phyloP scores from a whole-genome alignment of 228 moss, liverwort and hornwort species.

The Sphagnum magellanicum region DNA sequence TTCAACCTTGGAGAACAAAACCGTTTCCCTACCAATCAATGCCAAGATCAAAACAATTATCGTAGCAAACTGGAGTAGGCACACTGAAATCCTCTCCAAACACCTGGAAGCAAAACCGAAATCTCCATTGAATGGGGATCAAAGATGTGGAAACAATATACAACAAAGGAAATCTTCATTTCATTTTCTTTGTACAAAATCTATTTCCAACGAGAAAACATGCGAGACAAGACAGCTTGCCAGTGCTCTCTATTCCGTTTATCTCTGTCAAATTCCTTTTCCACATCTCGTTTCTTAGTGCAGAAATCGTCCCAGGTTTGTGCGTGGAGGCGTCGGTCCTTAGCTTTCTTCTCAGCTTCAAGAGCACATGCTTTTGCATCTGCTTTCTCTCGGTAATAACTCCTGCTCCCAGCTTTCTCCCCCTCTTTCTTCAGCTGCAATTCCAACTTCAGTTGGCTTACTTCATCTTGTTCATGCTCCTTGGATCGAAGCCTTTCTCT shows the following conservation, averaged over 20 bases:
- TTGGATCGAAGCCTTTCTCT: slow-evolving; percentile 20
- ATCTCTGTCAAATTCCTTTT: slow-evolving; percentile 26
- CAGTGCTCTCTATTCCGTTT: slow-evolving; percentile 17
- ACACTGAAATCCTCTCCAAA: too few relatives aligned
- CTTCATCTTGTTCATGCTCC: slow-evolving; percentile 14
- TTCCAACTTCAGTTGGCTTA: slow-evolving; percentile 19
- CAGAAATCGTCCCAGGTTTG: slow-evolving; percentile 26
- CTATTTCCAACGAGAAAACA: slow-evolving; percentile 18
- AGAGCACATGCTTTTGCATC: slow-evolving; percentile 1
- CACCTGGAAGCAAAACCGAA: too few relatives aligned
- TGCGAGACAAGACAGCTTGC: slow-evolving; percentile 17
- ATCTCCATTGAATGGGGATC: too few relatives aligned
- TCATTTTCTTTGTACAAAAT: too few relatives aligned
- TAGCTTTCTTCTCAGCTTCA: slow-evolving; percentile 9
- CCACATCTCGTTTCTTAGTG: slow-evolving; percentile 7
- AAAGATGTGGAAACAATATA: too few relatives aligned
- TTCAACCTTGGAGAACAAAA: too few relatives aligned
- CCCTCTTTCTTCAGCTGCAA: slow-evolving; percentile 7
- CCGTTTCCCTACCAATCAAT: too few relatives aligned
- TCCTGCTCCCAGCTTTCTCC: slow-evolving; percentile 9
- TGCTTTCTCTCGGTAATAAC: slow-evolving; percentile 8
- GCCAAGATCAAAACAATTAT: too few relatives aligned
- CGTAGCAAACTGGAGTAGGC: too few relatives aligned
- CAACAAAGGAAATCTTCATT: too few relatives aligned
- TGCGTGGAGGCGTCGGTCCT: neutral